phyloP scores from a whole-genome alignment of 1,284 basidiomycete species.

The Cystobasidiaceae sp. region DNA sequence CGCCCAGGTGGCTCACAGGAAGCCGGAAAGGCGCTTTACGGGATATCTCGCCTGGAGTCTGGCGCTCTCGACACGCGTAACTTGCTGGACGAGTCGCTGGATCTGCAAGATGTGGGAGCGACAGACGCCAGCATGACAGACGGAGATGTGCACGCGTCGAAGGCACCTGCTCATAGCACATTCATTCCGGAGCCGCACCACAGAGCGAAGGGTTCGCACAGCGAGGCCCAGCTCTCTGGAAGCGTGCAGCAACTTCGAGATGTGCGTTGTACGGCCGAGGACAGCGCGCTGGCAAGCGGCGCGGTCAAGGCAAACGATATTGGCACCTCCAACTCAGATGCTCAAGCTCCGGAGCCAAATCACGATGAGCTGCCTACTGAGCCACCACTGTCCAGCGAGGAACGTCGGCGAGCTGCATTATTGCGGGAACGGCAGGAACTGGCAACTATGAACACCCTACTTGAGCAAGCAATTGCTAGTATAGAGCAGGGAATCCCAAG shows the following conservation, averaged over 20 bases:
- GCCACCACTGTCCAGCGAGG: slow-evolving; percentile 13
- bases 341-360: background rate
- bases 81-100: slow-evolving; percentile 14
- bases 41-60: background rate
- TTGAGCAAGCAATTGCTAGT: slow-evolving; percentile 24
- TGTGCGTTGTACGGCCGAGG: too few relatives aligned
- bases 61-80: slow-evolving; percentile 2
- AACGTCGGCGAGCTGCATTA: slow-evolving; percentile 14
- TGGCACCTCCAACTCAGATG: background rate
- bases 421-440: slow-evolving; percentile 24
- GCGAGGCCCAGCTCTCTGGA: too few relatives aligned
- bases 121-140: background rate
- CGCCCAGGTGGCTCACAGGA: background rate
- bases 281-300: too few relatives aligned
- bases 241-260: too few relatives aligned
- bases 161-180: too few relatives aligned
- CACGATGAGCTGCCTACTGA: background rate
- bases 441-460: slow-evolving; percentile 26
- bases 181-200: too few relatives aligned
- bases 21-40: background rate
- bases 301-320: too few relatives aligned
- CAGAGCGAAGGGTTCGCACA: too few relatives aligned
- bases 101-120: background rate
- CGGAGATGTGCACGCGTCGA: background rate
- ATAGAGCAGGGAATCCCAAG: slow-evolving; percentile 12